Percentiles rank a stretch among this genome's conserved stretches.
phyloP scores from a whole-genome alignment of 805 yeast species.

The Ogataea nonfermentans region DNA sequence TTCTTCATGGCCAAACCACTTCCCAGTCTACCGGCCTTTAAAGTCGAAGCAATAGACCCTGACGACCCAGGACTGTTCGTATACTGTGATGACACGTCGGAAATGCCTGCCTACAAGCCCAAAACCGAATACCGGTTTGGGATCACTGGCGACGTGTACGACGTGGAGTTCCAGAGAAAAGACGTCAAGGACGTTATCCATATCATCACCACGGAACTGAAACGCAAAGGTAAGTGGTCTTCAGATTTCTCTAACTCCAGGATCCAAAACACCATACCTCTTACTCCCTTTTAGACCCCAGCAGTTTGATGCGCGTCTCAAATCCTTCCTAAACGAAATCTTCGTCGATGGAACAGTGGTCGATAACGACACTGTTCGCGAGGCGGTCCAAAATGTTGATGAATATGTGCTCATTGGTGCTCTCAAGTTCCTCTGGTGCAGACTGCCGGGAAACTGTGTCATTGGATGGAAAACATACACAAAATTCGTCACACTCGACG shows the following conservation, averaged over 20 bases:
- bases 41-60: slow-evolving; percentile 9
- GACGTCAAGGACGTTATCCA: slow-evolving; percentile 68
- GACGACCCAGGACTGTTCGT: slow-evolving; percentile 30
- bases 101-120: slow-evolving; percentile 17
- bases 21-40: slow-evolving; percentile 28
- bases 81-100: slow-evolving; percentile 27
- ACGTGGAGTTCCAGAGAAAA: slow-evolving; percentile 54
- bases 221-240: slow-evolving; percentile 48
- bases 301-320: slow-evolving; percentile 57
- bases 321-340: slow-evolving; percentile 52
- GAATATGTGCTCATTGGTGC: slow-evolving; percentile 71
- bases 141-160: slow-evolving; percentile 24
- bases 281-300: slow-evolving; percentile 77
- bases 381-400: slow-evolving; percentile 51
- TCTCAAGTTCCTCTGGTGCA: slow-evolving; percentile 81
- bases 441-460: slow-evolving; percentile 74
- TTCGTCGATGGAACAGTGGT: slow-evolving; percentile 54
- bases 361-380: slow-evolving; percentile 39
- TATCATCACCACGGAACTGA: slow-evolving; percentile 67
- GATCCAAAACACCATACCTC: slow-evolving; percentile 65
- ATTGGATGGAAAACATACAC: slow-evolving; percentile 85
- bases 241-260: slow-evolving; percentile 5
- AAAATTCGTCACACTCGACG: slow-evolving; percentile 63
- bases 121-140: slow-evolving; percentile 32
- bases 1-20: slow-evolving; percentile 20